Base-by-base conservation (phyloP, 2,329 filamentous ascomycete species). In the Parafenestella ontariensis region DNA sequence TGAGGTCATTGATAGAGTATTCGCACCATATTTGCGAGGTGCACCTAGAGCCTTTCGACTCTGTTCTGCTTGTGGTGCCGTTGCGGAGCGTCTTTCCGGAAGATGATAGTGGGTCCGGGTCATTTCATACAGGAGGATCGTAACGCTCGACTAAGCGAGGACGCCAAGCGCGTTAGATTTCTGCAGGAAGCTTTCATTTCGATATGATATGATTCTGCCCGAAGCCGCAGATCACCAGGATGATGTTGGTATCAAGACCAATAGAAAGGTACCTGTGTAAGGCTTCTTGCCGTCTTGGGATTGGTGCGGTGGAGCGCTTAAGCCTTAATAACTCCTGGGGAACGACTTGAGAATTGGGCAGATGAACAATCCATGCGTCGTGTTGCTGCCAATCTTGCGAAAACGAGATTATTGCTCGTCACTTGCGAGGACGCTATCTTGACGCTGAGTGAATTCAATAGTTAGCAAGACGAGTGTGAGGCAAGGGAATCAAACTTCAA, bases 161-260 rank as follows among this genome's bases (percentile, higher is more conserved):
- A 64, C 62, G 59, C 61, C 58, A 65, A 48, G 46, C 46, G 48
- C 47, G 44, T 50, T 34, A 42, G 23, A 50, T 63, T 33, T 31
- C 31, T 9, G 13, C 36, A 13, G 46, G 43, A 46, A 50, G 46
- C 21, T 33, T 39, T 18, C 24, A 47, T 29, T 17, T 29, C 24
- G 51, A 49, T 11, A 54, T 50, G 26, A 48, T 52, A 49, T 37
- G 36, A 47, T 39, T 56, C 46, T 49, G 56, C 49, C 47, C 53
- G 59, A 53, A 54, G 56, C 54, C 62, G 64, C 59, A 69, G 64
- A 68, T 64, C 57, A 59, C 53, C 37, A 36, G 50, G 52, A 43
- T 51, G 46, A 49, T 50, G 42, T 49, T 48, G 54, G 48, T 31
- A 34, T 20, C 31, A 42, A 15, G 46, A 20, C 65, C 56, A 66